Conservation (phyloP, 2,329 filamentous ascomycete species). For the Penicillium sp. region DNA sequence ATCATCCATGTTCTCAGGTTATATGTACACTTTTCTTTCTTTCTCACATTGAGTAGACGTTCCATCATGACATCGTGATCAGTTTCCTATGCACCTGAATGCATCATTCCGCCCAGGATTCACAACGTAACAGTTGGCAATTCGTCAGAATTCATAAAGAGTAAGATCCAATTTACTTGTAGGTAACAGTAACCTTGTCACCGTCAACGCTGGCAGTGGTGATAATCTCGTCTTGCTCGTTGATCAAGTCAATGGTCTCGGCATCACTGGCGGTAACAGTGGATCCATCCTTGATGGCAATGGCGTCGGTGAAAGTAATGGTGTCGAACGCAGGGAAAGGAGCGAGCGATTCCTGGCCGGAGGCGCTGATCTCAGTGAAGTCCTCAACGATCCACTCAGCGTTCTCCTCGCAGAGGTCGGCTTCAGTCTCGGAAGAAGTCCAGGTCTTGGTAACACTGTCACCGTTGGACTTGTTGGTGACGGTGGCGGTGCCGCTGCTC, state of each 20-base stretch:
- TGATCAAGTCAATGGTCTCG: conserved; percentile 45
- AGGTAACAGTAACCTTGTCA: conserved; percentile 25
- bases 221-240: conserved; percentile 37
- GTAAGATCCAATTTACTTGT: conserved; percentile 5
- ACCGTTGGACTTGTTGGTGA: conserved; percentile 53
- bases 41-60: too few relatives aligned
- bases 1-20: not conserved
- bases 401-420: conserved; percentile 53
- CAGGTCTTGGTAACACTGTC: conserved; percentile 53
- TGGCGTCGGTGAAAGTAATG: conserved; percentile 37
- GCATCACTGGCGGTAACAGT: conserved; percentile 31
- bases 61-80: not conserved
- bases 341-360: conserved; percentile 37
- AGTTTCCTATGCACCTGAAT: not conserved
- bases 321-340: conserved; percentile 47
- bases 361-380: conserved; percentile 34
- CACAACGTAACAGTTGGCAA: not conserved
- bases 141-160: not conserved
- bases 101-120: not conserved
- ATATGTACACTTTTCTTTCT: not conserved
- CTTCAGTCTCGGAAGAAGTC: conserved; percentile 29
- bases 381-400: conserved; percentile 64
- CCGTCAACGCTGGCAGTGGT: conserved; percentile 25
- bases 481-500: conserved; percentile 42
- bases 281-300: conserved; percentile 20